Conservation (phyloP, 2,329 filamentous ascomycete species). For the Thielaviopsis populi region DNA sequence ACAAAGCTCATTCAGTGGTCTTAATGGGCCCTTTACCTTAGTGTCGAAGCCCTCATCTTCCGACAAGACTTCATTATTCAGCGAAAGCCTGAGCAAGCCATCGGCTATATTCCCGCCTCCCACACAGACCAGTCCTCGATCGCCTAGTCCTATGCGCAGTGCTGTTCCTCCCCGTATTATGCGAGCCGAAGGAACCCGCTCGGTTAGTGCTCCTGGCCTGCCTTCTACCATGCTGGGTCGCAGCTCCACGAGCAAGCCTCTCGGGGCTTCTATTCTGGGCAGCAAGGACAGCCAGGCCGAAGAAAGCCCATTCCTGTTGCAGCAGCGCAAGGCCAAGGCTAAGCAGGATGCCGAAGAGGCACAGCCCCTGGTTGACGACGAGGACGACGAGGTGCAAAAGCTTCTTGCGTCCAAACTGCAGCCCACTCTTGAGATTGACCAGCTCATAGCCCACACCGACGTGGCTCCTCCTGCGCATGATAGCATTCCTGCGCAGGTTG, state of each 20-base stretch:
- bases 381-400: constrained; percentile 52
- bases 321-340: constrained; percentile 37
- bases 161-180: constrained; percentile 37
- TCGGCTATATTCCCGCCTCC: constrained; percentile 30
- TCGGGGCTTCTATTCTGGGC: constrained; percentile 16
- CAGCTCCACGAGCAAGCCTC: background rate
- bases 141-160: constrained; percentile 54
- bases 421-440: constrained; percentile 47
- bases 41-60: constrained; percentile 21
- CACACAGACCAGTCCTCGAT: constrained; percentile 45
- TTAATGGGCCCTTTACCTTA: constrained; percentile 33
- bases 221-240: background rate
- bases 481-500: constrained; percentile 46
- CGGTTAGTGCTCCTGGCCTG: constrained; percentile 39
- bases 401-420: constrained; percentile 45
- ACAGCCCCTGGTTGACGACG: constrained; percentile 47
- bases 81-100: constrained; percentile 5
- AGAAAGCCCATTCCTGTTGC: constrained; percentile 34
- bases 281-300: constrained; percentile 25
- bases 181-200: constrained; percentile 36
- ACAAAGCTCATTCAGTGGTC: constrained; percentile 39
- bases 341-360: constrained; percentile 42
- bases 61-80: constrained; percentile 10
- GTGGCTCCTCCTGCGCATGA: constrained; percentile 38
- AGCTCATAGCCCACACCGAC: constrained; percentile 50